Evolutionary conservation across 2,329 filamentous ascomycete species (phyloP), one percentile per base, ranked within the genome.

Genomic region (Uncinocarpus reesii): DNA sequence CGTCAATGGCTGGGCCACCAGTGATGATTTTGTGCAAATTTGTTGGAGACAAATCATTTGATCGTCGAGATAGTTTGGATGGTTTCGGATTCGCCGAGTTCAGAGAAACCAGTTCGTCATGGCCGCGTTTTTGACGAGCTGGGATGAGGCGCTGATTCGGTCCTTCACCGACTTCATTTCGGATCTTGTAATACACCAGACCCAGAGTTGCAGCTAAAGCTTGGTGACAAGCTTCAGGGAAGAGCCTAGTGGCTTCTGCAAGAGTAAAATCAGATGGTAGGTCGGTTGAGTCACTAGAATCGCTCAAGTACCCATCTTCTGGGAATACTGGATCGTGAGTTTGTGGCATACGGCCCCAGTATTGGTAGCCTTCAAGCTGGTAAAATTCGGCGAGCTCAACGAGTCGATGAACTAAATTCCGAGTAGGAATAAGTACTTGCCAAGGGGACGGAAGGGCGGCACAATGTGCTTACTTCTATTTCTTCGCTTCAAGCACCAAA

Each of bases 401-500:
- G 35, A 68, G 53, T 23, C 65, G 65, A 54, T 67, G 60, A 31
- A 65, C 65, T 68, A 43, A n/a, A 29, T 36, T 23, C 3, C 13
- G 10, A 31, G 4, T 16, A 15, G 23, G 48, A 54, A 32, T 41
- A 15, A 46, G 32, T 50, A 45, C 47, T 40, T 32, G 32, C 40
- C 42, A 37, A 26, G 29, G 20, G 35, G 20, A 11, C 24, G 42
- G n/a, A 35, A 18, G 11, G 31, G 31, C 15, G 4, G 11, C 31
- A 23, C 20, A 16, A 42, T 49, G 21, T 11, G 49, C 65, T 66
- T 55, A 68, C 65, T 53, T 54, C 64, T 55, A 53, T 61, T 67
- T 54, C 60, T 57, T 55, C 66, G 66, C 57, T 67, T 67, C 46
- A 68, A 54, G 50, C 63, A 66, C 65, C 65, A 68, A 49, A 68